Evolutionary conservation across 345 rosid genomes (phyloP), one percentile per base, ranked within the genome.

Genomic region (Citropsis articulata): DNA sequence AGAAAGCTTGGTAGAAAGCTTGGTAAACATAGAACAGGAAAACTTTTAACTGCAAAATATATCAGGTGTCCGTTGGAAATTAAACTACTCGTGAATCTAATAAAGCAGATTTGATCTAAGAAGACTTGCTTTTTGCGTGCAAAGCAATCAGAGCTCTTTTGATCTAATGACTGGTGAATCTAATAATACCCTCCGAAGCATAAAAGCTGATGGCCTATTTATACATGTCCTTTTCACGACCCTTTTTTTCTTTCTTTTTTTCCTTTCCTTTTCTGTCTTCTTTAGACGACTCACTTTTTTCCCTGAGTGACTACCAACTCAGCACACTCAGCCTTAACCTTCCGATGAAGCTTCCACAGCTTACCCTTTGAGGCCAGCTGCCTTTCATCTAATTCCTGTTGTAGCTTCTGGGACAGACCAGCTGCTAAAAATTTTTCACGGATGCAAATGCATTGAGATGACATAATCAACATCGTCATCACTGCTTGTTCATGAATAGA

Each of bases 91-190:
- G 69, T 42, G 79, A 80, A 78, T 80, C 80, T 67, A 56, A 21
- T 48, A 81, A 80, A 78, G 80, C 38, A 30, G 65, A 33, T 19
- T n/a, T 14, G 73, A 50, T 75, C 31, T 4, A 22, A 18, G 59
- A 38, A 24, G 64, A 74, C 63, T 13, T 12, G 5, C 18, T 45
- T 45, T 35, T 5, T 35, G 36, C 5, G 50, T 12, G 61, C 16
- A 4, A 71, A 69, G 66, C 31, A 62, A 81, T 74, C 71, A 77
- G 72, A 50, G 27, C 59, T 24, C 73, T 77, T 81, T 76, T 81
- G 77, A 70, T 45, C 25, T 21, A 45, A 65, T 8, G 19, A 55
- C 61, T 3, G 48, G 60, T 60, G 76, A 73, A 84, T 84, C 85
- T 69, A 76, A 76, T 72, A 10, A 79, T 76, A 36, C 14, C 42